phyloP scores from a whole-genome alignment of 2,329 filamentous ascomycete species.

The Aureobasidium sp. region DNA sequence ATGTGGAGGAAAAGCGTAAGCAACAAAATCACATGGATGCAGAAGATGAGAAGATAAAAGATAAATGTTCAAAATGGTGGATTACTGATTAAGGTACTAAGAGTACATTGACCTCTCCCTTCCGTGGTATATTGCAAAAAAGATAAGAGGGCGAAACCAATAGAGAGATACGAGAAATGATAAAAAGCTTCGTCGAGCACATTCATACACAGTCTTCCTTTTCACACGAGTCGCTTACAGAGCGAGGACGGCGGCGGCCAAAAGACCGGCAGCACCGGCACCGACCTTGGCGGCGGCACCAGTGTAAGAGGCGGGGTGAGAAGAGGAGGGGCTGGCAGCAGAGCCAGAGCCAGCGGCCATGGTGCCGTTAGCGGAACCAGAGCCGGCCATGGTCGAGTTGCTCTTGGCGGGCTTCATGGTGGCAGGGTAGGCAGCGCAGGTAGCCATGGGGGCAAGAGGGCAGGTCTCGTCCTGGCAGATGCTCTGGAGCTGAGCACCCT shows the following conservation, averaged over 20 bases:
- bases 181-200: not conserved
- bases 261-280: slow-evolving; percentile 8
- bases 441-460: slow-evolving; percentile 39
- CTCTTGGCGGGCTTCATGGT: slow-evolving; percentile 18
- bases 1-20: not conserved
- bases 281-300: slow-evolving; percentile 13
- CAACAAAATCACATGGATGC: not conserved
- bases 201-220: slow-evolving; percentile 5
- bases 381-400: slow-evolving; percentile 13
- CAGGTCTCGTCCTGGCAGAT: slow-evolving; percentile 51
- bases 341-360: not conserved
- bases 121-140: slow-evolving; percentile 5
- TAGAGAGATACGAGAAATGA: slow-evolving; percentile 5
- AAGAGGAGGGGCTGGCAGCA: not conserved
- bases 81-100: slow-evolving; percentile 8
- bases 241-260: slow-evolving; percentile 11
- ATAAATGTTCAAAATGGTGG: not conserved
- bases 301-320: slow-evolving; percentile 7
- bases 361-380: slow-evolving; percentile 4
- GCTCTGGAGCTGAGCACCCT: slow-evolving; percentile 45
- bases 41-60: no score
- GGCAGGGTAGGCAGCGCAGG: slow-evolving; percentile 41
- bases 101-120: slow-evolving; percentile 7
- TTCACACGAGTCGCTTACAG: slow-evolving; percentile 1
- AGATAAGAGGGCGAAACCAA: not conserved